Percentiles rank a stretch among this genome's conserved stretches.
phyloP scores from a whole-genome alignment of 345 rosid species.

The Fremontodendron californicum region DNA sequence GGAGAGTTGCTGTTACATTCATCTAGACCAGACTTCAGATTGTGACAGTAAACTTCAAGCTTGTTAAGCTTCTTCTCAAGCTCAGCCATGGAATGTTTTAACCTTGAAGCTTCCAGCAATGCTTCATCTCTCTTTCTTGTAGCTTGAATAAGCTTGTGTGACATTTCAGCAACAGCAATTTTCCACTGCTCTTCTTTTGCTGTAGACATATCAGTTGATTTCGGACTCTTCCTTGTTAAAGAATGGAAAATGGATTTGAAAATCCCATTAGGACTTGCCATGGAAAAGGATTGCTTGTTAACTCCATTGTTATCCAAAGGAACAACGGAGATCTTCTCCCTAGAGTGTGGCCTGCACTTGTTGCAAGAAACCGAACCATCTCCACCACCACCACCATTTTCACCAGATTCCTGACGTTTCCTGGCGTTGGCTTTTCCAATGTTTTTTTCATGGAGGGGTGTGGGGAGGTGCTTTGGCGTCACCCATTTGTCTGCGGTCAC shows the following conservation, averaged over 20 bases:
- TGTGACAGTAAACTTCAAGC: constrained; percentile 78
- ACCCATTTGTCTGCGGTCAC: constrained; percentile 22
- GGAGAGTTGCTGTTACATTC: constrained; percentile 51
- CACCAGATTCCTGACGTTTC: constrained; percentile 41
- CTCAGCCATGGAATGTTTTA: constrained; percentile 78
- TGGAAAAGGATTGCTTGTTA: constrained; percentile 40
- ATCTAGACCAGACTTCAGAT: constrained; percentile 76
- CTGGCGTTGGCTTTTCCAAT: constrained; percentile 30
- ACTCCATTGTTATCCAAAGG: constrained; percentile 60
- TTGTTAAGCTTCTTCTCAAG: constrained; percentile 93
- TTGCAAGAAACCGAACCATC: constrained; percentile 66
- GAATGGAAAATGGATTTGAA: constrained; percentile 72
- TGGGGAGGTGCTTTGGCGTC: constrained; percentile 43
- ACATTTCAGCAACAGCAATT: constrained; percentile 69
- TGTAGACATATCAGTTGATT: constrained; percentile 25
- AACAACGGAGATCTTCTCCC: constrained; percentile 77
- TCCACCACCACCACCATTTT: constrained; percentile 7
- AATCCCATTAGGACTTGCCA: constrained; percentile 76
- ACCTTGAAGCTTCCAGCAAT: constrained; percentile 62
- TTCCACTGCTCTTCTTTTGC: constrained; percentile 78
- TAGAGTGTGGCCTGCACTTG: constrained; percentile 74
- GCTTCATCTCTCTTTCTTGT: constrained; percentile 90
- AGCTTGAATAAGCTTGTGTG: constrained; percentile 73
- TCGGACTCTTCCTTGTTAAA: constrained; percentile 62
- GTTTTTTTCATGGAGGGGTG: constrained; percentile 58